Conservation (phyloP, 2,329 filamentous ascomycete species). For the Colletotrichum australisinense region DNA sequence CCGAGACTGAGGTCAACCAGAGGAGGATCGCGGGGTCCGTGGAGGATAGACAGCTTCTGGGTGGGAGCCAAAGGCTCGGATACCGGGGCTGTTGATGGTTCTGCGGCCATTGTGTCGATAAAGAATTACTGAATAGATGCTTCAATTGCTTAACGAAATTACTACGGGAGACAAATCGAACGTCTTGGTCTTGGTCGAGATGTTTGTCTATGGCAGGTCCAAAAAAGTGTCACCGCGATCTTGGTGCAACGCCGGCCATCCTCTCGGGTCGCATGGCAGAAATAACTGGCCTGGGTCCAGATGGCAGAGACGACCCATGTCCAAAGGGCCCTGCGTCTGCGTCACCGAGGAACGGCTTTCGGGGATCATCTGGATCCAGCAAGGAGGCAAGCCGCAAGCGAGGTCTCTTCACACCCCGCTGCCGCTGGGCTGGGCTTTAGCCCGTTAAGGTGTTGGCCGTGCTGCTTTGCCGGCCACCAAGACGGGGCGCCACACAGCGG, state of each 20-base stretch:
- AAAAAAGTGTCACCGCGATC: constrained; percentile 2
- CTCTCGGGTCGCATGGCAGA: constrained; percentile 20
- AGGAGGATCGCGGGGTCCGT: constrained; percentile 76
- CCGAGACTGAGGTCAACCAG: constrained; percentile 79
- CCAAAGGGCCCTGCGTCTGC: constrained; percentile 23
- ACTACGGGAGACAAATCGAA: not conserved
- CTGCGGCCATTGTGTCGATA: constrained; percentile 41
- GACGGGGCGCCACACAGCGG: constrained; percentile 10
- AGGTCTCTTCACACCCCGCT: constrained; percentile 11
- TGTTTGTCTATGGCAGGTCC: constrained; percentile 21
- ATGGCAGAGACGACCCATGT: not conserved
- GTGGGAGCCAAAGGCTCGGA: constrained; percentile 42
- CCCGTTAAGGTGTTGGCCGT: not conserved
- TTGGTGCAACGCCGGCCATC: constrained; percentile 1
- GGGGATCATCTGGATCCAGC: constrained; percentile 31
- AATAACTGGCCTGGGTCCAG: constrained; percentile 22
- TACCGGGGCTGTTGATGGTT: constrained; percentile 42
- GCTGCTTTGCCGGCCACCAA: not conserved
- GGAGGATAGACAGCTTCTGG: constrained; percentile 68
- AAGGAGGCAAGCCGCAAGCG: constrained; percentile 29
- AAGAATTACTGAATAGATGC: not conserved
- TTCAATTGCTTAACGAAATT: not conserved
- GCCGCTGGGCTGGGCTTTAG: constrained; percentile 13
- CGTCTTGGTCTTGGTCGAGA: not conserved
- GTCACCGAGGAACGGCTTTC: constrained; percentile 32